Base-by-base conservation (phyloP, 2,329 filamentous ascomycete genomes). In the Magnaporthiopsis incrustans region DNA sequence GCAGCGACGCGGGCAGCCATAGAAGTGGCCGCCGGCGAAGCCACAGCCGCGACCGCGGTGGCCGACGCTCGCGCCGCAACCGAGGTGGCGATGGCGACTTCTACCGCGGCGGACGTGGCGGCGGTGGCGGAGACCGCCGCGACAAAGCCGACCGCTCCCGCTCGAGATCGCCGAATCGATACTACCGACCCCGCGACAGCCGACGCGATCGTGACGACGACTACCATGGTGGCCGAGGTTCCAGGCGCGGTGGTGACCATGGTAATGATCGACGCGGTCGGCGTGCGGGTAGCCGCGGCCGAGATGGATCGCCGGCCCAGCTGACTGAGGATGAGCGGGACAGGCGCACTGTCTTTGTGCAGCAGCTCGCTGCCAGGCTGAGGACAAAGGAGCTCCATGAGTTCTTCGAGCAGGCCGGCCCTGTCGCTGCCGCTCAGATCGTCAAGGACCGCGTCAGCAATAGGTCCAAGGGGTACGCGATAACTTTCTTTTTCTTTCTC, bases 381-480 rank as follows among this genome's bases (percentile, higher is more conserved):
- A 89, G 94, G 70, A 97, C 91, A 64, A 92, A 92, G 73, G 92
- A 98, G 76, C 83, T 99, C 68, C 94, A 96, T 76, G 85, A 88
- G 67, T 99, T 99, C 76, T 99, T 99, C 73, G 92, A 97, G 76
- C 93, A 94, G 77, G 90, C 95, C 71, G 95, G 95, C 67, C 88
- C 91, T 56, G 95, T 99, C 64, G 96, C 95, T 71, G 95, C 98
- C 76, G 95, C 95, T 62, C 95, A 98, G 80, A 99, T 99, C 64
- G 95, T 99, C 63, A 98, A 98, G 78, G 95, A 99, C 72, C 87
- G 95, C 67, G 93, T 99, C 67, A 97, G 92, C 78, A 91, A 92
- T 71, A 91, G 95, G 78, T 97, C 93, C 67, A 99, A 99, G 83
- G 95, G 95, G 94, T 97, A 82, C 73, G 89, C 74, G 25, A 59